phyloP scores from a whole-genome alignment of 805 yeast species.

The Wickerhamomyces rabaulensis region DNA sequence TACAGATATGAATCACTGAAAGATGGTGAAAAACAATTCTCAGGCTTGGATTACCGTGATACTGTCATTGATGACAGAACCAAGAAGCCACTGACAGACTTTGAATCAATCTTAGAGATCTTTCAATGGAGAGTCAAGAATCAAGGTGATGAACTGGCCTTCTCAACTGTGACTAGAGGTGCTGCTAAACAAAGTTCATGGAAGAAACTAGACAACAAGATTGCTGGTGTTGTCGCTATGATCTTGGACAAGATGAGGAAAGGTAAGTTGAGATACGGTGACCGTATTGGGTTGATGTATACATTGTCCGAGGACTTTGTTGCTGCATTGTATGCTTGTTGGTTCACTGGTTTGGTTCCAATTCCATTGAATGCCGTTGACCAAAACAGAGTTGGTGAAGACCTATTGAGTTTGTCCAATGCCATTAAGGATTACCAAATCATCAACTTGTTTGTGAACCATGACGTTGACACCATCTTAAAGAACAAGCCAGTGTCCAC shows the following conservation, averaged over 20 bases:
- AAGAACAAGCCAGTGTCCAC: conserved; percentile 63
- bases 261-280: conserved; percentile 59
- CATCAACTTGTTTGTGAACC: conserved; percentile 68
- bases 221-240: conserved; percentile 70
- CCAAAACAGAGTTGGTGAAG: conserved; percentile 63
- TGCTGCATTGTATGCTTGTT: conserved; percentile 81
- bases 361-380: conserved; percentile 74
- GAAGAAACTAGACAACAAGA: conserved; percentile 74
- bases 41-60: conserved; percentile 76
- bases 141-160: conserved; percentile 79
- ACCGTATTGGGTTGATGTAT: conserved; percentile 73
- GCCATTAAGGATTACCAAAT: conserved; percentile 70
- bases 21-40: conserved; percentile 65
- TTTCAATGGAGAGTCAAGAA: conserved; percentile 72
- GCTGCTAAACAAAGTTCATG: conserved; percentile 59
- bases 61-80: conserved; percentile 76
- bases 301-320: conserved; percentile 84
- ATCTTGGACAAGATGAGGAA: conserved; percentile 71
- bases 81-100: conserved; percentile 67
- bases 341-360: conserved; percentile 73
- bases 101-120: conserved; percentile 64
- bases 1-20: conserved; percentile 54
- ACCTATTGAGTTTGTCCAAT: conserved; percentile 58
- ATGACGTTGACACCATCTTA: conserved; percentile 63
- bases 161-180: conserved; percentile 37